Evolutionary conservation across 495 filamentous ascomycete genomes (phyloP), one percentile per base, ranked within the genome.

Genomic region (Penicillium manginii): DNA sequence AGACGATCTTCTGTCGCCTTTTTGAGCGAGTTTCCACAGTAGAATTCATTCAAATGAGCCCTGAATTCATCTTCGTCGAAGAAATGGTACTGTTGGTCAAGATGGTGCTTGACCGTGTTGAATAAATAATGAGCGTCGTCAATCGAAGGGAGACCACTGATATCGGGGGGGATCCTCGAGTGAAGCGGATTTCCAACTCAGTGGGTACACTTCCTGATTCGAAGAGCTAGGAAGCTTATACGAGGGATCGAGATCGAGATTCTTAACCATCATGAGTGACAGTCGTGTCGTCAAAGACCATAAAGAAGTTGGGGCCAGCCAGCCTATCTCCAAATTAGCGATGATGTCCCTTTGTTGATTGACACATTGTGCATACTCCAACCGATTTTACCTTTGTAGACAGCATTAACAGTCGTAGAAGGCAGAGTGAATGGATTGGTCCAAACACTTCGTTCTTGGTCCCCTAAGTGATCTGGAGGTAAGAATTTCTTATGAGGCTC

Each of bases 71-170:
- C 61, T 31, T 78, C 73, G 35, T 76, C 69, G n/a, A 78, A 72
- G 21, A 78, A 67, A 12, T 68, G 62, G 54, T 72, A 75, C 6
- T 60, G 29, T 29, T 70, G 70, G 31, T 63, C 69, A 17, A 74
- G 69, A 43, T 78, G 73, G 55, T 69, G 70, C 40, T 71, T 71
- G 18, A 75, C 72, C 0, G 66, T 72, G 42, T 75, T 64, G 57
- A 75, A 71, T 2, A 74, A 56, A 60, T 70, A 73, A 2, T 73
- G 55, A 31, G 75, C 69, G 54, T 73, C 59, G 55, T 76, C 72
- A 11, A 68, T 52, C 1, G 73, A 71, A 0, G 75, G 75, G 9
- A 78, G 53, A 6, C 66, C 42, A 48, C 51, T 67, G 14, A 62
- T 65, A 43, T 74, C 71, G 2, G 63, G 63, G 2, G 53, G 60